These are phyloP conservation scores for Cyberlindnera mrakii DNA, from an alignment of 805 yeast species.

Conservation along the genomic window DNA sequence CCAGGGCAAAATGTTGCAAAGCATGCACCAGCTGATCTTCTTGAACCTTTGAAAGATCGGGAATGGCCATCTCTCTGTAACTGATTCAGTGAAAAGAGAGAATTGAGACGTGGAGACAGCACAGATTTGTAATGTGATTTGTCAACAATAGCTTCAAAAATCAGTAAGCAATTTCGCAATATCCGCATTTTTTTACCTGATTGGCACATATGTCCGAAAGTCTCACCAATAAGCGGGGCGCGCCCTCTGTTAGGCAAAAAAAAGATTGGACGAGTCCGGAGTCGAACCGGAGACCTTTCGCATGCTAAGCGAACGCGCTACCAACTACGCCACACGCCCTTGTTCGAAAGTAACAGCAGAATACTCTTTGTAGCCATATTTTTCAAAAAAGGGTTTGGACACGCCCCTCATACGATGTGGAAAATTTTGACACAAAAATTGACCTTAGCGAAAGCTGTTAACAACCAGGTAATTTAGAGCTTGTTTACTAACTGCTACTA, in stretches of 20 bases:
- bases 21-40: slow-evolving; percentile 33
- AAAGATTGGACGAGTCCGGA: slow-evolving; percentile 63
- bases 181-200: not conserved
- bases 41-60: slow-evolving; percentile 20
- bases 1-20: slow-evolving; percentile 68
- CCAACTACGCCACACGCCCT: slow-evolving; percentile 82
- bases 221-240: not conserved
- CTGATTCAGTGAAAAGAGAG: not conserved
- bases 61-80: slow-evolving; percentile 16
- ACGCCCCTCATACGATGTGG: not conserved
- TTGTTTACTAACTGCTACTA: too few species aligned
- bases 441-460: too few species aligned
- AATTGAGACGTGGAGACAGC: not conserved
- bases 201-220: not conserved
- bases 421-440: too few species aligned
- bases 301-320: slow-evolving; percentile 79
- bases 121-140: too few species aligned
- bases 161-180: not conserved
- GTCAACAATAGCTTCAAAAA: too few species aligned
- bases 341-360: too few species aligned
- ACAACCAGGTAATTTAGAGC: too few species aligned
- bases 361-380: too few species aligned
- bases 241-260: too few species aligned
- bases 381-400: too few species aligned
- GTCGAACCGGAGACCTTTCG: slow-evolving; percentile 76